Evolutionary conservation across 331 rosid genomes (phyloP).

Genomic region (Phaseolus coccineus): DNA sequence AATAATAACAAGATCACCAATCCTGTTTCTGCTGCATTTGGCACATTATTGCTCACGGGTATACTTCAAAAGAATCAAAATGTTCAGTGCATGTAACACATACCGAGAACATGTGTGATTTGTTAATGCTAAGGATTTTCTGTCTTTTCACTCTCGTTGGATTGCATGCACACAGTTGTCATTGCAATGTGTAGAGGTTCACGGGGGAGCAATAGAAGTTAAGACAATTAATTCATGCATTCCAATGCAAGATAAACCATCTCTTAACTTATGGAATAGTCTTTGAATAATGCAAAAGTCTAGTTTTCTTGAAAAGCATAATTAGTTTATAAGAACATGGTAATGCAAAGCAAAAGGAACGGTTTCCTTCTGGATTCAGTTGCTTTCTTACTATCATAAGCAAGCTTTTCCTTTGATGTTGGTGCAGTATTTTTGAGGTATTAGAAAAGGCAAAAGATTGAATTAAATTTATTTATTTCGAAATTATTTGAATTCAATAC

Average conservation of each 20-base stretch:
- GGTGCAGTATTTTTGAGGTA: too few relatives aligned
- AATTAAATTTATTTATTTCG: too few relatives aligned
- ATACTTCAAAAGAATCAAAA: not conserved
- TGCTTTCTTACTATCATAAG: slow-evolving; percentile 44
- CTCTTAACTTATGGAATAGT: slow-evolving; percentile 11
- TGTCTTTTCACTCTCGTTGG: slow-evolving; percentile 22
- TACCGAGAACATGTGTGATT: not conserved
- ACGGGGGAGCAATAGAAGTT: slow-evolving; percentile 16
- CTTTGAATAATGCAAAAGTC: slow-evolving; percentile 1
- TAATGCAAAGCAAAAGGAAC: slow-evolving; percentile 11
- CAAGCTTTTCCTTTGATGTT: slow-evolving; percentile 41
- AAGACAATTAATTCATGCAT: slow-evolving; percentile 20
- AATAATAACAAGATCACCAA: not conserved
- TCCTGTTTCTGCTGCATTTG: not conserved
- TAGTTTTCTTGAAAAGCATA: slow-evolving; percentile 17
- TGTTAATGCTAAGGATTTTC: not conserved
- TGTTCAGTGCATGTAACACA: not conserved
- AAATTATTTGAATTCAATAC: too few relatives aligned
- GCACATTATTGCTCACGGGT: slow-evolving; percentile 13
- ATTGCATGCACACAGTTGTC: not conserved
- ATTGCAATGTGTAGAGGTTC: slow-evolving; percentile 13
- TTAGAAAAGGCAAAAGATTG: too few relatives aligned
- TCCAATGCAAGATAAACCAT: slow-evolving; percentile 16
- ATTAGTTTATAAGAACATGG: not conserved
- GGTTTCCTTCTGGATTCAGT: slow-evolving; percentile 34